Base-by-base conservation (phyloP, 306 rosid species). In the Quercus agrifolia region DNA sequence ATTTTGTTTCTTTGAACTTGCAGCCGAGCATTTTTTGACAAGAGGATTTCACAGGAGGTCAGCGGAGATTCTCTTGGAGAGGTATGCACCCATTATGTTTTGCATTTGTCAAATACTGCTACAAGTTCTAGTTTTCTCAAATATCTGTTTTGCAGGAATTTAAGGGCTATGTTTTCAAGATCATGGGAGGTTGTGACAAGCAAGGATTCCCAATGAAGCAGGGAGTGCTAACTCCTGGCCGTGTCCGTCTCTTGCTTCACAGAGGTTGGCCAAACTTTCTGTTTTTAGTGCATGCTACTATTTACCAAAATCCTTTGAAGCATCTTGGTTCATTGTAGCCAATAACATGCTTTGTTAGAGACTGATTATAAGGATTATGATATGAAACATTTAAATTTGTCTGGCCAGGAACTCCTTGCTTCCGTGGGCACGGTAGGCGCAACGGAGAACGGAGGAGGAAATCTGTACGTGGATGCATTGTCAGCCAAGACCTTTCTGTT, bases 21-120 rank as follows among this genome's bases (percentile, higher is more conserved):
- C 27, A 88, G 92, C 51, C 89, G 92, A 2, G 90, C 92, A 27
- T 88, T 88, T 44, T 88, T 79, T 46, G 92, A 88, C 88, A 88
- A 88, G 78, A 79, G 92, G 74, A 86, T 88, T 83, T 88, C 92
- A 1, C 92, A 88, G 86, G 92, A 88, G 54, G 92, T 88, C 74
- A 88, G 82, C 15, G 92, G 90, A 19, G 92, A 88, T 78, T 83
- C 92, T 30, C 90, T 88, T 3, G 92, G 92, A 55, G 92, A 86
- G 85, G 92, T 88, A 84, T 19, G 10, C 1, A 6, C 17, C 15
- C 21, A 31, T 2, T 13, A 0, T 5, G 33, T 52, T 58, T n/a
- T 30, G 19, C 19, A 4, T 4, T 52, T 64, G 6, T 0, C 4
- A 15, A 19, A 58, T 27, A 0, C 6, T 33, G 8, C 4, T 3